These are phyloP conservation scores for Starmerella cellae DNA, from an alignment of 805 yeast genomes.

Conservation along the genomic window DNA sequence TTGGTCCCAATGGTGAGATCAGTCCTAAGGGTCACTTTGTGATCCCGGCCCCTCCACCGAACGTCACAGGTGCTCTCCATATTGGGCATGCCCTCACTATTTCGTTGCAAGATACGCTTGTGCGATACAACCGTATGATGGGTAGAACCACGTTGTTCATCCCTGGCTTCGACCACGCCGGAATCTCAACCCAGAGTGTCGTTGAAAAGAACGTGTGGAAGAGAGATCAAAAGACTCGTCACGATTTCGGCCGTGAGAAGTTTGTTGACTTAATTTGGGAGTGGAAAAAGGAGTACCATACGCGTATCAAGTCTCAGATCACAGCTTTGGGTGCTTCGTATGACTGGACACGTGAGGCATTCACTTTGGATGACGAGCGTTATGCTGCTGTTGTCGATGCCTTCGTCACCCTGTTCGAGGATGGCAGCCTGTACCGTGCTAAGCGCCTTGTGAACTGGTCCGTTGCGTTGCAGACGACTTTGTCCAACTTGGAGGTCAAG, in stretches of 20 bases:
- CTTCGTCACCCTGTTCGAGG: constrained; percentile 81
- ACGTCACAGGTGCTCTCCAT: constrained; percentile 96
- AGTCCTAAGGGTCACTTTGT: constrained; percentile 76
- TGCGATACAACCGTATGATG: constrained; percentile 91
- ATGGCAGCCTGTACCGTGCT: constrained; percentile 90
- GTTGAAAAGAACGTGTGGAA: constrained; percentile 95
- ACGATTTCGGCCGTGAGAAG: constrained; percentile 86
- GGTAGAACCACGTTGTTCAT: constrained; percentile 86
- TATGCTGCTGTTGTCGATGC: constrained; percentile 78
- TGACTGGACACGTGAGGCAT: constrained; percentile 91
- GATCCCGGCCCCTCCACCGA: constrained; percentile 99
- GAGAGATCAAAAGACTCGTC: constrained; percentile 75
- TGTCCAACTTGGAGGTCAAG: constrained; percentile 92
- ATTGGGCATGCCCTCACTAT: constrained; percentile 97
- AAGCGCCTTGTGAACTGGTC: constrained; percentile 93
- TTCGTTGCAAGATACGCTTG: constrained; percentile 83
- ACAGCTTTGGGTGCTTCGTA: constrained; percentile 87
- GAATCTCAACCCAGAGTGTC: constrained; percentile 96
- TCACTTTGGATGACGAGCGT: constrained; percentile 72
- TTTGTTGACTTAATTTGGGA: constrained; percentile 88
- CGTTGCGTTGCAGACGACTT: constrained; percentile 82
- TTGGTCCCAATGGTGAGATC: constrained; percentile 55
- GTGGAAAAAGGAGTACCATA: constrained; percentile 92
- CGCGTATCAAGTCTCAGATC: constrained; percentile 71
- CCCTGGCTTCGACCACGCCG: constrained; percentile 98